Evolutionary conservation across 2,329 filamentous ascomycete genomes (phyloP).

Genomic region (Alternaria metachromatica): DNA sequence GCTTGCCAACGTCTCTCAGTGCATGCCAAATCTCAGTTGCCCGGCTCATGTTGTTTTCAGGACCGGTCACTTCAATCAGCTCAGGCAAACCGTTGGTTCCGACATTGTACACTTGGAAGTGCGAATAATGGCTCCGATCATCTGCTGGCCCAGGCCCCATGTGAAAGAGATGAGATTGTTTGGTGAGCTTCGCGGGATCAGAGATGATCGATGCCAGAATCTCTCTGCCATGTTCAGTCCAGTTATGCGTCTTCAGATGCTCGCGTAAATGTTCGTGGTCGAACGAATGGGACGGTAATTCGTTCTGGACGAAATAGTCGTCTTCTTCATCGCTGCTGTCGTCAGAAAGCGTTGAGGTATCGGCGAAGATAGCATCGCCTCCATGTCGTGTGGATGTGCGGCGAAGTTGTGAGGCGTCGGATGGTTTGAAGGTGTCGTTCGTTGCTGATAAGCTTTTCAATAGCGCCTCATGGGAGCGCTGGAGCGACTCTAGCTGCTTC

Average conservation of each 20-base stretch:
- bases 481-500: conserved; percentile 42
- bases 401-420: conserved; percentile 30
- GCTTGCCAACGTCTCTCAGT: conserved; percentile 44
- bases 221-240: conserved; percentile 50
- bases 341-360: conserved; percentile 45
- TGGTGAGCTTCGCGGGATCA: conserved; percentile 53
- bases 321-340: conserved; percentile 46
- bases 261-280: conserved; percentile 54
- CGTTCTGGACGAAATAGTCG: conserved; percentile 48
- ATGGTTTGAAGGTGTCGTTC: conserved; percentile 36
- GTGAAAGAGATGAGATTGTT: conserved; percentile 53
- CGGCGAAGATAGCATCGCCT: conserved; percentile 38
- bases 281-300: conserved; percentile 49
- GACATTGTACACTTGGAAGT: conserved; percentile 66
- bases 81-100: conserved; percentile 54
- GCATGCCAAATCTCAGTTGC: conserved; percentile 42
- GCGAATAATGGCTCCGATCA: conserved; percentile 54
- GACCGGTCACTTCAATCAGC: conserved; percentile 42
- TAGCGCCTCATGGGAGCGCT: conserved; percentile 40
- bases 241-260: conserved; percentile 54
- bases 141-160: conserved; percentile 50
- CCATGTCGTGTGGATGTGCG: conserved; percentile 31
- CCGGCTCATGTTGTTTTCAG: conserved; percentile 44
- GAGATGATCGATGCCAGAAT: conserved; percentile 54
- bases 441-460: conserved; percentile 37